phyloP scores from a whole-genome alignment of 1,284 basidiomycete species.

The Austroboletus niveus region DNA sequence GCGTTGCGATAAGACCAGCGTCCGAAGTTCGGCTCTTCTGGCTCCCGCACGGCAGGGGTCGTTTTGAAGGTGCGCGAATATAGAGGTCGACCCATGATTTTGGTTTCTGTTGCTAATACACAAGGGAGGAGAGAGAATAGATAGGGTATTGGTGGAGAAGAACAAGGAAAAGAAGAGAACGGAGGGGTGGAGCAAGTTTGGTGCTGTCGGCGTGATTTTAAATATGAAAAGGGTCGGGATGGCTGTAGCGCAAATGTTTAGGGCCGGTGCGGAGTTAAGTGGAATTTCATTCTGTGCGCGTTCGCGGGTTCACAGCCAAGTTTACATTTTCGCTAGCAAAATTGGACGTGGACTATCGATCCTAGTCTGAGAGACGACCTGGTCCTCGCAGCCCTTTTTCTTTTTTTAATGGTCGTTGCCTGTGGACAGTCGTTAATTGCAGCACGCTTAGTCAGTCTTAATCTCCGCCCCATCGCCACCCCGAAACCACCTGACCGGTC shows the following conservation, averaged over 20 bases:
- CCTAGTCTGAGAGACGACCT: too few species aligned
- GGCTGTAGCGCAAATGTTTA: constrained; percentile 18
- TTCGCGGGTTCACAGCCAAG: not conserved
- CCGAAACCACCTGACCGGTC: not conserved
- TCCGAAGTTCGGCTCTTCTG: constrained; percentile 45
- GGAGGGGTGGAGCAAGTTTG: not conserved
- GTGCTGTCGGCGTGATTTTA: constrained; percentile 10
- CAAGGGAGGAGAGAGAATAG: constrained; percentile 9
- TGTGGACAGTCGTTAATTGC: too few species aligned
- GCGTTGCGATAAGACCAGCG: constrained; percentile 65
- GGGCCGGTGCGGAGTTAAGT: constrained; percentile 34
- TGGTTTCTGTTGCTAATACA: constrained; percentile 38
- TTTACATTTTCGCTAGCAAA: too few species aligned
- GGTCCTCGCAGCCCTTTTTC: too few species aligned
- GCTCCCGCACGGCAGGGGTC: constrained; percentile 47
- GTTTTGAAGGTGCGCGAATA: constrained; percentile 49
- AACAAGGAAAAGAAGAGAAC: not conserved
- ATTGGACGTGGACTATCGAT: too few species aligned
- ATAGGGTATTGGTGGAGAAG: not conserved
- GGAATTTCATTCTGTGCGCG: constrained; percentile 3
- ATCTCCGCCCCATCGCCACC: not conserved
- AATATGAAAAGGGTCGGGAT: constrained; percentile 8
- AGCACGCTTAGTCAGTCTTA: not conserved
- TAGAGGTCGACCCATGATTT: constrained; percentile 64
- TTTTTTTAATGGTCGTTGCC: too few species aligned